Evolutionary conservation across 352 stramenopile species (phyloP), one percentile per base, ranked within the genome.

Genomic region (Pythium pyrilobum): DNA sequence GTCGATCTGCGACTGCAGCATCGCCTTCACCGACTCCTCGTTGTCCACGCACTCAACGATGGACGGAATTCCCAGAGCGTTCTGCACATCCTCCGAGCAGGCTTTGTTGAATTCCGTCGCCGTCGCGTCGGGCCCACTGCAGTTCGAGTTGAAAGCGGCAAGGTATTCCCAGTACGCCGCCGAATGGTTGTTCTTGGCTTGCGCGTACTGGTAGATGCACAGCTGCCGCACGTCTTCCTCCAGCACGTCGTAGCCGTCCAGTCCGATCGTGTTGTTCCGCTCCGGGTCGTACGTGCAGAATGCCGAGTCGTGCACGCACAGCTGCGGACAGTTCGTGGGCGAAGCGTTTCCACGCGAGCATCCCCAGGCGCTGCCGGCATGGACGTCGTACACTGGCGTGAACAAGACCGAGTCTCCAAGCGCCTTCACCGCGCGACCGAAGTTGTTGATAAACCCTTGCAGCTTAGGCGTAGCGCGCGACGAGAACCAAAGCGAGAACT

Each of bases 261-360:
- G 36, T 4, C 64, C 67, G 31, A 64, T 38, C 18, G 52, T 51
- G 28, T 51, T 51, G 48, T 76, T 53, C 21, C 46, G 23, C 34
- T 76, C 67, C 1, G 67, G 67, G 21, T 76, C 67, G 44, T 60
- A 71, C 18, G 67, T 62, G 40, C 67, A 76, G 31, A 56, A 71
- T 25, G 47, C 45, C 23, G 54, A 36, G 32, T 63, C 31, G 29
- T 45, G 65, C 13, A 72, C 24, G 21, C 64, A 72, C 18, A 71
- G 45, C 23, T 66, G 38, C 15, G 51, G 43, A 29, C 64, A 72
- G 13, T 57, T 31, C 3, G 18, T 40, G 1, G 52, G 39, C 18
- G 31, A n/a, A 1, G 44, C 32, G 31, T 53, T 32, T 0, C 33
- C 23, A 18, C 20, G 25, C 4, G 36, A 41, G 37, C 64, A 71